Base-by-base conservation (phyloP, 768 basidiomycete genomes). In the Terana coerulea region DNA sequence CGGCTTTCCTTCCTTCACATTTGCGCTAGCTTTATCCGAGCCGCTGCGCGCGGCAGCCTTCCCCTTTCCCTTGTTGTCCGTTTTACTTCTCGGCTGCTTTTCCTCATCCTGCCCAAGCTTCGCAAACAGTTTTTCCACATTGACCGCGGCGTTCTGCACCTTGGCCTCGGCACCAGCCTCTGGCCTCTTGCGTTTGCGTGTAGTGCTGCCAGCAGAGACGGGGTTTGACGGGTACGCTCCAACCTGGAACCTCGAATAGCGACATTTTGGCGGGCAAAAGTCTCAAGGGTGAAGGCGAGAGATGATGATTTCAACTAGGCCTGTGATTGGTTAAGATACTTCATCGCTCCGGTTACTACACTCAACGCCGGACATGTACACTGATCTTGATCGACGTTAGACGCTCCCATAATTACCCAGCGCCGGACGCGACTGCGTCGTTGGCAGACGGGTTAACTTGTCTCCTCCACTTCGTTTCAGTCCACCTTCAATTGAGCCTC, bases 191-290 rank as follows among this genome's bases (percentile, higher is more conserved):
- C 68, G 62, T 36, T 68, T 69, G 39, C 57, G 65, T 22, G 52
- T 34, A 22, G 53, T 42, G 17, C 34, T 29, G n/a, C n/a, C n/a
- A n/a, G n/a, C n/a, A n/a, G n/a, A n/a, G n/a, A n/a, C n/a, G n/a
- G 1, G 62, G 61, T 7, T 59, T 59, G 12, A 51, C 9, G 3
- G 65, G 66, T 5, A 70, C 60, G 19, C 57, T 52, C 69, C 69
- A 71, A 7, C 69, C 69, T 12, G 69, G 67, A 10, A 69, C 68
- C 35, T 68, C 62, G 52, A 71, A 71, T 10, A 70, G 61, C 29
- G 68, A 51, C 69, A 69, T 70, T 42, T 7, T 5, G 41, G 6
- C 28, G 45, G n/a, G 47, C 9, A 30, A 45, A 15, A 12, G 43
- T 45, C 9, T 22, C 7, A 28, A 30, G 11, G 43, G n/a, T n/a